These are phyloP conservation scores for Talaromyces stipitatus DNA, from an alignment of 495 filamentous ascomycete species.

Conservation along the genomic window DNA sequence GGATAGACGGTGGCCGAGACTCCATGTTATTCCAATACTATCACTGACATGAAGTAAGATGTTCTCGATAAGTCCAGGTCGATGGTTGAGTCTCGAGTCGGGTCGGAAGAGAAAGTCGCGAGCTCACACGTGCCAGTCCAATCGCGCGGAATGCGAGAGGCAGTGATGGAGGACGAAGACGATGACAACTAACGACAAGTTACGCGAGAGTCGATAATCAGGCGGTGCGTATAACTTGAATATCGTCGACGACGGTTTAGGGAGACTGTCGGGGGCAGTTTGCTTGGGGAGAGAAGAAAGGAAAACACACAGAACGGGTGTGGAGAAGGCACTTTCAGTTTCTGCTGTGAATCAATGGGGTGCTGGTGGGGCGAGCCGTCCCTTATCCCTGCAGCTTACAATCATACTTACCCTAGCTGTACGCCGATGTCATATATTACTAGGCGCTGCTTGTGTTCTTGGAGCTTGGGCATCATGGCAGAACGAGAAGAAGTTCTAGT, in stretches of 20 bases:
- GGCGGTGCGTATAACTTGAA: background rate
- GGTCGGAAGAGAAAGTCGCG: background rate
- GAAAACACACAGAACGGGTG: background rate
- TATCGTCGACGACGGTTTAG: background rate
- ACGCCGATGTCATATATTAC: background rate
- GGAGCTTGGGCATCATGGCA: background rate
- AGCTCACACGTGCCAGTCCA: background rate
- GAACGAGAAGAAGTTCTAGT: no score
- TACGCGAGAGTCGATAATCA: background rate
- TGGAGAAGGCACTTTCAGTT: background rate
- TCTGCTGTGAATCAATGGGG: background rate
- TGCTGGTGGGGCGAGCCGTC: constrained; percentile 1
- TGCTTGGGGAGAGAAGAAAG: background rate
- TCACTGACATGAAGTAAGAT: background rate
- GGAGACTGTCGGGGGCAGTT: background rate
- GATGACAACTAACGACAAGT: background rate
- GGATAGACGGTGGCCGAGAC: background rate
- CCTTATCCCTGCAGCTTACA: background rate
- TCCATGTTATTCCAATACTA: constrained; percentile 1
- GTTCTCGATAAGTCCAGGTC: background rate
- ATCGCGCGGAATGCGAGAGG: background rate
- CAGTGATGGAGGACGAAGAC: background rate
- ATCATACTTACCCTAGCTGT: background rate
- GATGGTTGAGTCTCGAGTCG: background rate
- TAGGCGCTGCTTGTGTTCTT: background rate